phyloP scores from a whole-genome alignment of 2,329 filamentous ascomycete genomes.

The Orbilia ellipsospora region DNA sequence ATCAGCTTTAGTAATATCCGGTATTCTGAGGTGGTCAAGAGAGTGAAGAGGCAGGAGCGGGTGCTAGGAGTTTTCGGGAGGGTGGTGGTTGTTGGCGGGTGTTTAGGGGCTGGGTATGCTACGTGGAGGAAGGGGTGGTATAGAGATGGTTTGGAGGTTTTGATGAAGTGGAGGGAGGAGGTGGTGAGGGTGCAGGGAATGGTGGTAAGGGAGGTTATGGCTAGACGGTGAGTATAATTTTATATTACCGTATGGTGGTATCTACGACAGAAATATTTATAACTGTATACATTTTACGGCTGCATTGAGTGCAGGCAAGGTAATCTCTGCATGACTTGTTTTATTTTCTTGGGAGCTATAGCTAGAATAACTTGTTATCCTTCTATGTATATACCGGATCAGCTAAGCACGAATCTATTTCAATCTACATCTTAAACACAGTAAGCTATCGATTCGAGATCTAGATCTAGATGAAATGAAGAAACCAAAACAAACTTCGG shows the following conservation, averaged over 20 bases:
- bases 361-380: too few species aligned
- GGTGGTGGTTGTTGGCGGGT: constrained; percentile 61
- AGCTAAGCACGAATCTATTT: too few species aligned
- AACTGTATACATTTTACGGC: neutral
- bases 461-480: too few species aligned
- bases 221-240: neutral
- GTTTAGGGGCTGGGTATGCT: constrained; percentile 15
- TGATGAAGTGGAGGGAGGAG: constrained; percentile 41
- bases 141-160: constrained; percentile 18
- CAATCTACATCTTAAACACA: too few species aligned
- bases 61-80: constrained; percentile 68
- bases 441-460: too few species aligned
- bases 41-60: constrained; percentile 75
- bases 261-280: neutral
- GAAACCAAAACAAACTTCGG: too few species aligned
- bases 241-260: neutral
- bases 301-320: constrained; percentile 13
- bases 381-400: too few species aligned
- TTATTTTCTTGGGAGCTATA: neutral
- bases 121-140: constrained; percentile 45
- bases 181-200: constrained; percentile 23
- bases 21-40: constrained; percentile 82
- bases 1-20: constrained; percentile 94
- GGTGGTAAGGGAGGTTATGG: constrained; percentile 14
- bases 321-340: constrained; percentile 4